Base-by-base conservation (phyloP, 1,284 basidiomycete species). In the Coniferiporia weirii region DNA sequence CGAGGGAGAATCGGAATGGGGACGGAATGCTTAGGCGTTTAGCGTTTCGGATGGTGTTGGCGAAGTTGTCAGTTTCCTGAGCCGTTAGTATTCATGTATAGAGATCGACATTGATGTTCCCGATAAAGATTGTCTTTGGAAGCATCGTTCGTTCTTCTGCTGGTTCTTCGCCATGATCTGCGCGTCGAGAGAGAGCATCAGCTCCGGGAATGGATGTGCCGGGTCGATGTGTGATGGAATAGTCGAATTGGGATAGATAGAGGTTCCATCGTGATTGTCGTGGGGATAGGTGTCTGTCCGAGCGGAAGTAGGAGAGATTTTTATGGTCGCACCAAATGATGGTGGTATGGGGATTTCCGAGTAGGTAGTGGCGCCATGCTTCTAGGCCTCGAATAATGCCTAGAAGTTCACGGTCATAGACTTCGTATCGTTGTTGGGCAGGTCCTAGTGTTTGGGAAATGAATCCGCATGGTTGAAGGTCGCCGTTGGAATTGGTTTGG, bases 191-290 rank as follows among this genome's bases (percentile, higher is more conserved):
- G 0, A 83, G 66, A 0, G 73, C 66, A 61, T 82, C 76, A 0
- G 76, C 64, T 34, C 71, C 69, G 0, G 59, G 60, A 45, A 72
- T 73, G 4, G 61, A 35, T 10, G 63, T 64, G 0, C 79, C 77
- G 0, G 77, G 73, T 4, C 68, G 65, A 57, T 80, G 76, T 0
- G 66, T 48, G 1, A 82, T 66, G 0, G 53, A 56, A 60, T 76
- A 76, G 45, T 76, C 59, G 61, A 70, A 79, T 5, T 70, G 46
- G 0, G 70, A 52, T 0, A 82, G 64, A 17, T 67, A 55, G 0
- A 71, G 56, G 0, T 65, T 64, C 79, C 78, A 83, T 2, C 74
- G 61, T 0, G 73, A 75, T 64, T 81, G 77, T 10, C 38, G 2
- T 3, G 38, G 38, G 38, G 38, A 3, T 10, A 40, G 38, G 38